A percentile compares a stretch with the other conserved stretches of the same genome.
Evolutionary conservation across 2,329 filamentous ascomycete species (phyloP).

Genomic region (Dothideomycetes sp.): DNA sequence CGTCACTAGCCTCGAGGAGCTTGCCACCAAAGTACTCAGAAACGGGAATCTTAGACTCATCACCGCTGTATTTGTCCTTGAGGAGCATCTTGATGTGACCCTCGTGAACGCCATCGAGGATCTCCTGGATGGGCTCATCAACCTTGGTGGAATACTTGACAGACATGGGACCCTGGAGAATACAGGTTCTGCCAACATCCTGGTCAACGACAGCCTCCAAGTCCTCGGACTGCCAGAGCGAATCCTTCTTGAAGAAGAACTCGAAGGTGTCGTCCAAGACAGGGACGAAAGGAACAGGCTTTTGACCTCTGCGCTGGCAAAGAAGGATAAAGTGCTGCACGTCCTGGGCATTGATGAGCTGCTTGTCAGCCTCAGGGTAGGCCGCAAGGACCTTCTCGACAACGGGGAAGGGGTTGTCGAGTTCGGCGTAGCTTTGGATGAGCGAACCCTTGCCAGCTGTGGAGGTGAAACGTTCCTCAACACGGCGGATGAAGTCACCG

Average conservation of each 20-base stretch:
- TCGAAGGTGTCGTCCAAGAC: constrained; percentile 95
- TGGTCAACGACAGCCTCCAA: constrained; percentile 90
- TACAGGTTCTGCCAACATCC: constrained; percentile 92
- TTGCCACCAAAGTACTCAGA: constrained; percentile 95
- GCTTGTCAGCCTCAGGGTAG: constrained; percentile 77
- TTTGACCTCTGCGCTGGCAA: constrained; percentile 84
- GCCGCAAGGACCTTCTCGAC: constrained; percentile 68
- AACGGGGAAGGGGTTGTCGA: constrained; percentile 68
- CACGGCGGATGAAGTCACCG: constrained; percentile 89
- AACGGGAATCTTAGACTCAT: constrained; percentile 64
- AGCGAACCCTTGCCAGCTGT: constrained; percentile 61
- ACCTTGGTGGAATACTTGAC: constrained; percentile 80
- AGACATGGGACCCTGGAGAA: constrained; percentile 88
- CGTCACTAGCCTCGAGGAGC: constrained; percentile 58
- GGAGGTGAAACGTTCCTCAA: constrained; percentile 92
- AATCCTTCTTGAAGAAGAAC: constrained; percentile 99
- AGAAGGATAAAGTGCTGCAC: constrained; percentile 93
- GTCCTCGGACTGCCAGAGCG: constrained; percentile 97
- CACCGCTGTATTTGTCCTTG: constrained; percentile 65
- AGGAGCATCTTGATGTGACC: constrained; percentile 74
- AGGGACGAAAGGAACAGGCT: constrained; percentile 93
- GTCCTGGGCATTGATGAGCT: constrained; percentile 97
- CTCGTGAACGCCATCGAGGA: constrained; percentile 81
- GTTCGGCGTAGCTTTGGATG: constrained; percentile 81
- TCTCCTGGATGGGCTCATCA: constrained; percentile 91